Evolutionary conservation across 2,329 filamentous ascomycete genomes (phyloP), one percentile per base, ranked within the genome.

Genomic region (Colletotrichum caudatum): DNA sequence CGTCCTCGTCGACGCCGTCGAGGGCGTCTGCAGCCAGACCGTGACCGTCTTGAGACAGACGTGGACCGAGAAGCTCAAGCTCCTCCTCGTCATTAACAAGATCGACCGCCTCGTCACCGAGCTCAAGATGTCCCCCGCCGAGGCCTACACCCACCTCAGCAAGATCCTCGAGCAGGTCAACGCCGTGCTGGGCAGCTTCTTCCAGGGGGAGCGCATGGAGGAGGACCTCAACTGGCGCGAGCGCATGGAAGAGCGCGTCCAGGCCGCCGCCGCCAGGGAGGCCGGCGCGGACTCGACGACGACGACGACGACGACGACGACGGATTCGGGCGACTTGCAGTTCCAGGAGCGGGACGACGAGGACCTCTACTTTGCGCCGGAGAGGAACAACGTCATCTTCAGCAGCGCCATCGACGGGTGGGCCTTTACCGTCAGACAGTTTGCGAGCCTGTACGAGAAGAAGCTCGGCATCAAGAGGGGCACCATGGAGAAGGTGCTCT

Each of bases 361-460:
- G 80, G 95, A 98, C 80, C 91, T 99, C 35, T 99, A 99, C 81
- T 99, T 99, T 82, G 94, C 96, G 0, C 96, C 96, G 0, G 96
- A 99, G 79, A 97, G 95, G 82, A 98, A 98, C 81, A 99, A 99
- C 78, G 96, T 99, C 80, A 98, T 99, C 74, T 99, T 99, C 81
- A 94, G 94, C 84, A 98, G 95, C 80, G 96, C 96, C 71, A 92
- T 97, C 68, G 96, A 99, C 79, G 96, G 96, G n/a, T 99, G 96
- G 96, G 96, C 96, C 3, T 99, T 99, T 78, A 99, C 96, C 0
- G 92, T 97, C 61, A 90, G 94, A 62, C 96, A 99, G 77, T 99
- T 99, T 79, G 95, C 96, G 23, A 90, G 90, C 48, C 84, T 98
- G 37, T 99, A 98, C 78, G 95, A 98, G 82, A 97, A 95, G 85